Evolutionary conservation across 495 filamentous ascomycete species (phyloP), one percentile per base, ranked within the genome.

Genomic region (Penicillium lividum): DNA sequence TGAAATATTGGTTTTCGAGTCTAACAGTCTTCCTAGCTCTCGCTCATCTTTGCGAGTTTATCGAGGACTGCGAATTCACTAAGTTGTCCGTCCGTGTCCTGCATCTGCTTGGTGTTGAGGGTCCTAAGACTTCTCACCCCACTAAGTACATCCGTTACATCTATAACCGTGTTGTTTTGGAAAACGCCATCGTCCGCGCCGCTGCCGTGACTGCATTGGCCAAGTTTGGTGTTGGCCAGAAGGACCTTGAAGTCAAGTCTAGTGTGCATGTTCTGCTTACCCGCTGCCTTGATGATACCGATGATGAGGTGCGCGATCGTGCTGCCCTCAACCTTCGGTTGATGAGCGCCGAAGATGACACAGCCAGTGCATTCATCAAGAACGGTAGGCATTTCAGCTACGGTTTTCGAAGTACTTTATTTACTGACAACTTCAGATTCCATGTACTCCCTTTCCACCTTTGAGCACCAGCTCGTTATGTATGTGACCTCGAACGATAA

Each of bases 61-160:
- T 99, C 61, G 94, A 99, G 73, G 94, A 99, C 70, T 99, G 94
- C 80, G 94, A 99, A 67, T 99, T 97, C 73, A 97, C 94, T 16
- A 99, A 99, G 76, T 83, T 99, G 53, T 93, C 95, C 36, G 93
- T 99, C 49, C 86, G 95, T 45, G 92, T 98, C 59, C 77, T 99
- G 38, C 93, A 98, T 75, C 83, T 98, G 29, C 84, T 99, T 33
- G 94, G 95, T 62, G 80, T 90, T 27, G 94, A 99, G 77, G 95
- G 94, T 18, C 95, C 95, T 33, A 95, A 92, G 79, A 98, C 95
- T 5, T 86, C 90, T 5, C 90, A 96, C 62, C 95, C 94, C 4
- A 98, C 93, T 54, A 98, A 98, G 80, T 99, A 97, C 64, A 95
- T 99, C 68, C 89, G 94, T 11, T 99, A 99, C 73, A 98, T 99